phyloP scores from a whole-genome alignment of 2,329 filamentous ascomycete species.

The Trichoderma hamatum region DNA sequence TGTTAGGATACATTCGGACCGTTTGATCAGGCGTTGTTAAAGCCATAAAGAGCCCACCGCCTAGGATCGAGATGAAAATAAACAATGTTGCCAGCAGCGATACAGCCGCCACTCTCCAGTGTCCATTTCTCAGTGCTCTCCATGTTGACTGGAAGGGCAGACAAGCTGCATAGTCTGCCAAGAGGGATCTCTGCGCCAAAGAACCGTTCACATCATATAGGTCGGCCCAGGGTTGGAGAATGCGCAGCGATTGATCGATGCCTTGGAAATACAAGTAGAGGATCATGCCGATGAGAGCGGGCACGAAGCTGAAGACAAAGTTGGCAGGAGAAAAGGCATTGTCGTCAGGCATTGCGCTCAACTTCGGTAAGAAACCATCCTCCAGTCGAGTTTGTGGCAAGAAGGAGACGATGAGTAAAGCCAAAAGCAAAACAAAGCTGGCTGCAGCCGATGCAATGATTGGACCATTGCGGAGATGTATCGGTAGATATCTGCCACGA shows the following conservation, averaged over 20 bases:
- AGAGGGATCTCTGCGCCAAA: conserved; percentile 63
- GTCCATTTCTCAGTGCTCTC: conserved; percentile 60
- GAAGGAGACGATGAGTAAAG: conserved; percentile 79
- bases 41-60: conserved; percentile 73
- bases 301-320: conserved; percentile 82
- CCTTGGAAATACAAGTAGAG: conserved; percentile 69
- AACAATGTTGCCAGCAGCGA: conserved; percentile 63
- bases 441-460: conserved; percentile 68
- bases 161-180: conserved; percentile 71
- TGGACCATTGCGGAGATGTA: conserved; percentile 69
- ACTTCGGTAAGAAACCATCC: conserved; percentile 70
- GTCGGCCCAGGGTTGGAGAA: conserved; percentile 70
- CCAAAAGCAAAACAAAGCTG: conserved; percentile 64
- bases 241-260: conserved; percentile 66
- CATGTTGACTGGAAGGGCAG: conserved; percentile 63
- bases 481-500: conserved; percentile 69
- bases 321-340: conserved; percentile 81
- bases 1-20: conserved; percentile 71
- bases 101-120: conserved; percentile 66
- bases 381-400: conserved; percentile 67
- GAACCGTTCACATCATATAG: conserved; percentile 61
- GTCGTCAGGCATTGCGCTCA: conserved; percentile 62
- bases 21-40: conserved; percentile 57
- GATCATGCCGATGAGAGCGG: conserved; percentile 67
- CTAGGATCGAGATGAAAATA: conserved; percentile 66